Percentiles rank a stretch among this genome's conserved stretches.
phyloP scores from a whole-genome alignment of 2,329 filamentous ascomycete genomes.

The Penicillium janthinellum region DNA sequence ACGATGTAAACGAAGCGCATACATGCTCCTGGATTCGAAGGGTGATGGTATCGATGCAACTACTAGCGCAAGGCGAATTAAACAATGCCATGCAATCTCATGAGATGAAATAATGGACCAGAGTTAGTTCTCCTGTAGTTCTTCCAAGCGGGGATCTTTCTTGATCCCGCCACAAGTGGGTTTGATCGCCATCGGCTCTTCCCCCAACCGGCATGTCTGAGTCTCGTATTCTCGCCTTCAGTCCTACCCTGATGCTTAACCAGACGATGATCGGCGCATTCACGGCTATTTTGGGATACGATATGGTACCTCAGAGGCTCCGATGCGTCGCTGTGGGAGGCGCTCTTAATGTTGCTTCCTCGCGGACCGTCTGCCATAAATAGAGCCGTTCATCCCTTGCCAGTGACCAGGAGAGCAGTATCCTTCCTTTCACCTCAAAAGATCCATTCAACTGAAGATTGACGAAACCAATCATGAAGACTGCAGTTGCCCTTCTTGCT shows the following conservation, averaged over 20 bases:
- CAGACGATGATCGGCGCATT: constrained; percentile 2
- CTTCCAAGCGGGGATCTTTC: too few species aligned
- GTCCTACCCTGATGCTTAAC: constrained; percentile 2
- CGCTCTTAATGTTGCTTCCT: background rate
- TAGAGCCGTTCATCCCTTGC: background rate
- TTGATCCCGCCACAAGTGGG: constrained; percentile 2
- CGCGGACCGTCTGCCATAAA: background rate
- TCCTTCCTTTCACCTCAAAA: background rate
- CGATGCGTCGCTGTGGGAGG: background rate
- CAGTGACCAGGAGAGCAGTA: background rate
- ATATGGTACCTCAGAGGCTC: background rate
- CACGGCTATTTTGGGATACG: constrained; percentile 11
- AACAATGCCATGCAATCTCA: too few species aligned
- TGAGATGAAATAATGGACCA: too few species aligned
- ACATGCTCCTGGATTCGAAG: background rate
- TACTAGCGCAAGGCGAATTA: too few species aligned
- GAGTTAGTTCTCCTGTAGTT: too few species aligned
- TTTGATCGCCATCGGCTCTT: constrained; percentile 3
- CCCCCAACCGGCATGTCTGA: background rate
- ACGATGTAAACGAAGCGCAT: background rate
- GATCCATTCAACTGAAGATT: background rate
- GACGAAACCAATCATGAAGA: constrained; percentile 20
- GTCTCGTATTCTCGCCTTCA: constrained; percentile 13
- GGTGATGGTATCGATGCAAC: too few species aligned
- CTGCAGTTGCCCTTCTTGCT: constrained; percentile 17